Evolutionary conservation across 345 rosid species (phyloP), one percentile per base, ranked within the genome.

Genomic region (Rhizophora apiculata): DNA sequence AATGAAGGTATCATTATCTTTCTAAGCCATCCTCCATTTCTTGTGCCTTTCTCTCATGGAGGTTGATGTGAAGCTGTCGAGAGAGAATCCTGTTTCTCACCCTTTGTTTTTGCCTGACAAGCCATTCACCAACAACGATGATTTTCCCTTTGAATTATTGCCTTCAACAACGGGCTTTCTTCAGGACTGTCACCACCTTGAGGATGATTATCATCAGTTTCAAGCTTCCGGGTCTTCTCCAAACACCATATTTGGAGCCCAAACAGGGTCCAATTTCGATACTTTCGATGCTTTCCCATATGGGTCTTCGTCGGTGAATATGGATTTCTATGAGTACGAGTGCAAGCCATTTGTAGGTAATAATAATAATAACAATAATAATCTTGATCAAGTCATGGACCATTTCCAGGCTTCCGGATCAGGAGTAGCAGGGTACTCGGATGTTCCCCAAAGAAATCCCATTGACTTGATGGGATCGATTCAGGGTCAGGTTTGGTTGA

Each of bases 161-260:
- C 59, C 78, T 31, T 68, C 78, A 31, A 76, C 90, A 65, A 74
- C 74, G 69, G 68, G 60, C 8, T 69, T 58, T 49, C 81, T 85
- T 72, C 88, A 87, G 57, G 96, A 88, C 52, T 90, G 85, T 64
- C 83, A 83, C 62, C 77, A 82, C 34, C 49, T 43, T 43, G 49
- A 43, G 4, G 49, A 49, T 30, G 52, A 30, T 0, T 36, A 57
- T 8, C 52, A 79, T 58, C 85, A 77, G 71, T 61, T 87, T 61
- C 76, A 77, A 37, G 79, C 68, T n/a, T 5, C 75, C 58, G 84
- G 78, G 48, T 81, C 86, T 21, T 82, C 90, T 48, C 73, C 85
- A 55, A 80, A 77, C 48, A 84, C 84, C 9, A 59, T 72, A 57
- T 82, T 79, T 3, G 79, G 82, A 5, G 59, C 76, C 58, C 86